Base-by-base conservation (phyloP, 306 rosid genomes). In the Glycine latifolia region DNA sequence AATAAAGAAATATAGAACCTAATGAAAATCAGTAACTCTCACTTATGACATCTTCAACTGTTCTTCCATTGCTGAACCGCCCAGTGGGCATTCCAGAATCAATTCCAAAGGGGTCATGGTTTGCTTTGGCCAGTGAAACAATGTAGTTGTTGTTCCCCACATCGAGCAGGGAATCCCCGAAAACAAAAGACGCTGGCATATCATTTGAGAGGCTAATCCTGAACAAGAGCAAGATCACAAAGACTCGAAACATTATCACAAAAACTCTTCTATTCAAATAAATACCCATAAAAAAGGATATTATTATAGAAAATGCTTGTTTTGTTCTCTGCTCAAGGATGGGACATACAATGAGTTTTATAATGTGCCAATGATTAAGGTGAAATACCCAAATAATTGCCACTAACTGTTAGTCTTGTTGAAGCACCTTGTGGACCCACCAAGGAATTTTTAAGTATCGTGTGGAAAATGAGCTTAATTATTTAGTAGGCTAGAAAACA, bases 31-130 rank as follows among this genome's bases (percentile, higher is more conserved):
- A 7, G 44, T 15, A 31, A 74, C 2, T 63, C 89, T 85, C 81
- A 82, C 98, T 91, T 84, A 90, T 10, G 8, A 94, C 83, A 79
- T 94, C 98, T 1, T 66, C 66, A 12, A 84, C 71, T 48, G 94
- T 94, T 90, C 89, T 88, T 55, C 94, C 94, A 78, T 94, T 91
- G 4, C 88, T 85, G 85, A 66, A 94, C 35, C 97, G 67, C 6
- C 98, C 93, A 0, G 94, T 89, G 7, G 97, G 95, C 59, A 2
- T 47, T 55, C 98, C 95, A 33, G 91, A 88, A 87, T 94, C 92
- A 56, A 94, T 87, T 9, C 95, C 97, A 53, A 70, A 85, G 2
- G 94, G 94, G 0, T 16, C 13, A 76, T 73, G 75, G 56, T 94
- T 80, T 13, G 93, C 92, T 77, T 76, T 89, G 55, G 94, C 76